Conservation (phyloP, 371 early-diverging fungal species). For the Vittaforma corneae region DNA sequence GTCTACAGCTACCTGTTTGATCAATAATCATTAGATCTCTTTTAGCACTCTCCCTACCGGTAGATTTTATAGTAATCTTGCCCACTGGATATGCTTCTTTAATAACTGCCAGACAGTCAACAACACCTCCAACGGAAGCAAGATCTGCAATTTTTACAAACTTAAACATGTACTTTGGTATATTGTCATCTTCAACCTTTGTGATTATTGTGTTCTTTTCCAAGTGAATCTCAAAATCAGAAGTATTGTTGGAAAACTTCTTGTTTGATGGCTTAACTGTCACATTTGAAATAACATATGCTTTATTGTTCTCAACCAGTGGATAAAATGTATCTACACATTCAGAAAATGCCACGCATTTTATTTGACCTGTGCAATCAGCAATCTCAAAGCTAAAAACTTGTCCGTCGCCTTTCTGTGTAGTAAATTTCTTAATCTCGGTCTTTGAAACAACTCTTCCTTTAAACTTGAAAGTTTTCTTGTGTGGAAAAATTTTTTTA, state of each 20-base stretch:
- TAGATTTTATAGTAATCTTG: constrained; percentile 36
- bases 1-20: constrained; percentile 36
- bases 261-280: constrained; percentile 55
- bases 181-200: constrained; percentile 12
- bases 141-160: constrained; percentile 43
- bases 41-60: constrained; percentile 38
- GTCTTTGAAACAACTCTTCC: constrained; percentile 52
- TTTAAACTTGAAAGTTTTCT: constrained; percentile 42
- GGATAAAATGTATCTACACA: constrained; percentile 49
- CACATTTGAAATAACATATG: constrained; percentile 48
- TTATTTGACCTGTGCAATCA: constrained; percentile 47
- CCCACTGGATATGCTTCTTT: constrained; percentile 34
- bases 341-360: constrained; percentile 52
- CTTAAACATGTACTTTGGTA: constrained; percentile 35
- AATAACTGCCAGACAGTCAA: constrained; percentile 49
- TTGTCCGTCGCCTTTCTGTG: constrained; percentile 48
- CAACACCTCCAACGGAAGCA: constrained; percentile 1
- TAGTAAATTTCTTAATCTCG: constrained; percentile 48
- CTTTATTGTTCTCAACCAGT: constrained; percentile 42
- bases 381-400: constrained; percentile 47
- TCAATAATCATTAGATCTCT: constrained; percentile 50
- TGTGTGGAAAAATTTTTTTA: constrained; percentile 51
- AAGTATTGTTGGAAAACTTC: constrained; percentile 34
- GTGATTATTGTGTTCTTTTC: constrained; percentile 46
- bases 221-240: constrained; percentile 54